Evolutionary conservation across 2,329 filamentous ascomycete genomes (phyloP).

Genomic region (Ophiostoma tasmaniense): DNA sequence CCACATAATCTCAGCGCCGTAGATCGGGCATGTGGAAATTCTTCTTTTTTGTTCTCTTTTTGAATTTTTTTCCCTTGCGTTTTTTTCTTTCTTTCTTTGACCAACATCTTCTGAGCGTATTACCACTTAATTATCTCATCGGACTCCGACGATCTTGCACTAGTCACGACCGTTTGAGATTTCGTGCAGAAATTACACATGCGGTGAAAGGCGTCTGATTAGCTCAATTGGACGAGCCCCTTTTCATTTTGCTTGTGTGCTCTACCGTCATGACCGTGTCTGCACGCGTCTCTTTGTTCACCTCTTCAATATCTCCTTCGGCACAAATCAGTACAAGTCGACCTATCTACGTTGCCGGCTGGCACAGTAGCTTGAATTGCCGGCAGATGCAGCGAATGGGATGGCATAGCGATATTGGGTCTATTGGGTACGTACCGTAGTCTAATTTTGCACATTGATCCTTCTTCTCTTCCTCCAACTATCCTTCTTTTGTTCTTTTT

Average conservation of each 20-base stretch:
- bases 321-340: neutral
- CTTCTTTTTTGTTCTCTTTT: neutral
- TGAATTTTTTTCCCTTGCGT: neutral
- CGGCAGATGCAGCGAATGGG: neutral
- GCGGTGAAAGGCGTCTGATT: neutral
- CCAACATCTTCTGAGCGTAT: neutral
- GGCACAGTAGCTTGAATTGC: neutral
- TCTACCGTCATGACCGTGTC: neutral
- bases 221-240: neutral
- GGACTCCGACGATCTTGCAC: neutral
- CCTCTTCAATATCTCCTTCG: neutral
- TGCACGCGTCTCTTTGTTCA: neutral
- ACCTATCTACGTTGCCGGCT: neutral
- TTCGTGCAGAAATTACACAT: neutral
- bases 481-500: neutral
- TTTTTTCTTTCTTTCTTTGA: neutral
- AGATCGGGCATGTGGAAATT: slow-evolving; percentile 6
- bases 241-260: neutral
- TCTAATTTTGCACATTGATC: neutral
- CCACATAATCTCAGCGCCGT: slow-evolving; percentile 2
- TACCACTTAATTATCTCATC: neutral
- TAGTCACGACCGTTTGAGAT: slow-evolving; percentile 1
- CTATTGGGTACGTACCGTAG: neutral
- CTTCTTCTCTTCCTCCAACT: neutral
- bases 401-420: neutral